Conservation (phyloP, 495 filamentous ascomycete species). For the Endocarpon pusillum region DNA sequence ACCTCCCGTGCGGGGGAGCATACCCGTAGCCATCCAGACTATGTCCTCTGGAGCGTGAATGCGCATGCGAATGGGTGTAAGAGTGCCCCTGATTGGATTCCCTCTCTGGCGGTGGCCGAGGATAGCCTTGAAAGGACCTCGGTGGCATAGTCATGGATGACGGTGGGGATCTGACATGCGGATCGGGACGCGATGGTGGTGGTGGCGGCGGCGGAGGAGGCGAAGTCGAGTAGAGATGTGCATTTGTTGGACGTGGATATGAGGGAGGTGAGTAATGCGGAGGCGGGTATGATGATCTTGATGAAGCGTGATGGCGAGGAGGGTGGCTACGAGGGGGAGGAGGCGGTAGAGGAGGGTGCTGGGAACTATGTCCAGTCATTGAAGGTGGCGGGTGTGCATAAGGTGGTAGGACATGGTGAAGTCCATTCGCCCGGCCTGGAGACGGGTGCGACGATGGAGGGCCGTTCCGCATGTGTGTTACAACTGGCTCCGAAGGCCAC, state of each 20-base stretch:
- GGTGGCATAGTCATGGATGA: too few species aligned
- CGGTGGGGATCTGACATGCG: conserved; percentile 19
- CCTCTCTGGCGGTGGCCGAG: too few species aligned
- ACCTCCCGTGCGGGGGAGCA: too few species aligned
- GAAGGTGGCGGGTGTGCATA: conserved; percentile 16
- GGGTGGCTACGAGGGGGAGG: conserved; percentile 1
- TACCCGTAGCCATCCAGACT: too few species aligned
- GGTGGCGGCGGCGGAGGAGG: conserved; percentile 30
- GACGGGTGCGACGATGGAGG: conserved; percentile 17
- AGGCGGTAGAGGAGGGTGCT: conserved; percentile 9
- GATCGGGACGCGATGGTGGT: conserved; percentile 21
- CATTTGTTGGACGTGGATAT: conserved; percentile 27
- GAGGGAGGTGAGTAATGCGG: conserved; percentile 20
- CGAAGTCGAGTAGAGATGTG: conserved; percentile 26
- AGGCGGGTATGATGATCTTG: conserved; percentile 21
- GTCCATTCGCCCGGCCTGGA: conserved; percentile 12
- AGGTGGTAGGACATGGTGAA: conserved; percentile 21
- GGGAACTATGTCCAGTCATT: conserved; percentile 7
- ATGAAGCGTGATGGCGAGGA: conserved; percentile 15
- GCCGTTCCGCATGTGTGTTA: conserved; percentile 5
- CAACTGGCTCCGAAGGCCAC: not conserved
- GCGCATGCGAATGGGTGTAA: conserved; percentile 21
- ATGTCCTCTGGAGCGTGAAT: conserved; percentile 20
- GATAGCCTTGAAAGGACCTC: too few species aligned
- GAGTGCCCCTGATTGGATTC: conserved; percentile 21